Evolutionary conservation across 2,329 filamentous ascomycete genomes (phyloP), one percentile per base, ranked within the genome.

Genomic region (Hymenoscyphus albidus): DNA sequence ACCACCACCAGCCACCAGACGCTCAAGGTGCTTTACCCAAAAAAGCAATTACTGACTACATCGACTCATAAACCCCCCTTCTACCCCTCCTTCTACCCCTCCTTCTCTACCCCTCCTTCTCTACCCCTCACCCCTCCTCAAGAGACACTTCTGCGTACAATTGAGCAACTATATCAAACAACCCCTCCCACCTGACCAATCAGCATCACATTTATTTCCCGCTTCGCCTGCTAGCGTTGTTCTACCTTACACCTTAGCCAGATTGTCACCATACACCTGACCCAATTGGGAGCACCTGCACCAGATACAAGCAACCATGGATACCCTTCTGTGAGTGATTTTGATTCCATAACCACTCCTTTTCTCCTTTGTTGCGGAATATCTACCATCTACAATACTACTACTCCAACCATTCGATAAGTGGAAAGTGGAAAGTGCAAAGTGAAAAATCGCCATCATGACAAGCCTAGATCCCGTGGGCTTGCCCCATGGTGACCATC

Each of bases 311-410:
- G 59, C 60, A 65, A 62, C 14, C 60, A 65, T 65, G 63, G 64
- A 65, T 22, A 65, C 64, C 7, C 64, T 65, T 61, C 64, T 65
- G 64, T 65, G 51, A 58, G 64, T 65, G 39, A 40, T 42, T 48
- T 22, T 54, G 22, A 14, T 54, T 54, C 32, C 16, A 61, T 40
- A n/a, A n/a, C 3, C 4, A 22, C 12, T 22, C 55, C 9, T 57
- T 57, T 38, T 32, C 55, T 35, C 16, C 3, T 57, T 38, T 27
- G 9, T 22, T 32, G 18, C 22, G 22, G 22, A 22, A 22, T 22
- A 22, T 22, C 22, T 22, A 22, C 22, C 6, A 10, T 7, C 16
- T 18, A 58, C 3, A 40, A 18, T 18, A 39, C 35, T 12, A 27
- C 22, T 51, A 22, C 18, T 27, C 18, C 22, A 51, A 22, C 12